Conservation (phyloP, 2,329 filamentous ascomycete species). For the Microcyclosporella mali region DNA sequence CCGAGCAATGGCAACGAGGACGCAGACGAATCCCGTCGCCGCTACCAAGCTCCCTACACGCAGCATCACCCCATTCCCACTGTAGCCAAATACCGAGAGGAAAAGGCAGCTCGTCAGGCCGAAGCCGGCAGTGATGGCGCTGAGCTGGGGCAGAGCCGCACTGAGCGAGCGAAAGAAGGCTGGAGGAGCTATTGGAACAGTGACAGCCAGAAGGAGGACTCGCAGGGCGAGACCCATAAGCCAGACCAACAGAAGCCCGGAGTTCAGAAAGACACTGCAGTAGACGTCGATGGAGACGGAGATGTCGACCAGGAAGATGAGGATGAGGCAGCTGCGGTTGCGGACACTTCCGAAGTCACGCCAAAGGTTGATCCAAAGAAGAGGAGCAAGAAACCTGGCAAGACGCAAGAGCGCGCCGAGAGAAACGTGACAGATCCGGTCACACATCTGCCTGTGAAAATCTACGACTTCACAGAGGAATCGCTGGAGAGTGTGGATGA, state of each 20-base stretch:
- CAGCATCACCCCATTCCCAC: conserved; percentile 42
- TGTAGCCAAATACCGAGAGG: conserved; percentile 41
- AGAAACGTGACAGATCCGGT: conserved; percentile 65
- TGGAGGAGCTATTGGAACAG: conserved; percentile 22
- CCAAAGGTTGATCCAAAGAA: conserved; percentile 39
- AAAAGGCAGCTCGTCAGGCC: conserved; percentile 37
- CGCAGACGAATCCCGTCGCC: conserved; percentile 34
- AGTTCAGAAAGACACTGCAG: conserved; percentile 6
- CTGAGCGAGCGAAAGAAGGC: conserved; percentile 31
- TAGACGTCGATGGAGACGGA: conserved; percentile 14
- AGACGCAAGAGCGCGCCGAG: conserved; percentile 42
- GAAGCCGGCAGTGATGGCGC: conserved; percentile 27
- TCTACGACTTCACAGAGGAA: conserved; percentile 62
- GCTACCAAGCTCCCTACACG: conserved; percentile 40
- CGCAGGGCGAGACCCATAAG: conserved; percentile 12
- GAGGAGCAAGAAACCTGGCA: conserved; percentile 45
- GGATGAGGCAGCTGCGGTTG: conserved; percentile 22
- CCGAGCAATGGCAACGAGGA: conserved; percentile 29
- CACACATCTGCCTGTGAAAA: conserved; percentile 62
- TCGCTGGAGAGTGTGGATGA: conserved; percentile 49
- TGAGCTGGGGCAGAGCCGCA: conserved; percentile 24
- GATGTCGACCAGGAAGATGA: conserved; percentile 16
- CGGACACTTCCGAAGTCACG: conserved; percentile 42
- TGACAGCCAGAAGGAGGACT: conserved; percentile 13
- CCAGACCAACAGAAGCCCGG: conserved; percentile 7